A percentile compares a stretch with the other conserved stretches of the same genome.
Evolutionary conservation across 1,139 yeast species (phyloP).

Genomic region (Maudiozyma humilis): DNA sequence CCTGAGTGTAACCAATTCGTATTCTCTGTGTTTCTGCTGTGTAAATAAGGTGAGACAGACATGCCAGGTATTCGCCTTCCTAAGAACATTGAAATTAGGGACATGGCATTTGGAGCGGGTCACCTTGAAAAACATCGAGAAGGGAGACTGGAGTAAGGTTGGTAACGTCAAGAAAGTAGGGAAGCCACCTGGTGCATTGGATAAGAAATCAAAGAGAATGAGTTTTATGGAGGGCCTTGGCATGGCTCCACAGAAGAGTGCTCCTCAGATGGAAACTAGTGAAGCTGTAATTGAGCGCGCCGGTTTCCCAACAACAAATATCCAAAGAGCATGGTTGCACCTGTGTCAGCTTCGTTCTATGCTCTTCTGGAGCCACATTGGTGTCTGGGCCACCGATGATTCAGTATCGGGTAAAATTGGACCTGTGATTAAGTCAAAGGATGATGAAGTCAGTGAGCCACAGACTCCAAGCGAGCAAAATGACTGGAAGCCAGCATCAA

Average conservation of each 20-base stretch:
- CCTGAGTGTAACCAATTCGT: slow-evolving; percentile 34
- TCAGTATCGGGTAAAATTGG: slow-evolving; percentile 30
- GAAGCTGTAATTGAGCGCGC: slow-evolving; percentile 13
- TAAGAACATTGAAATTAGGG: slow-evolving; percentile 52
- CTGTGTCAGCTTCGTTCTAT: slow-evolving; percentile 47
- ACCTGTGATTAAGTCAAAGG: slow-evolving; percentile 23
- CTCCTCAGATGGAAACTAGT: slow-evolving; percentile 16
- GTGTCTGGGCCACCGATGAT: slow-evolving; percentile 39
- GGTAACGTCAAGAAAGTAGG: slow-evolving; percentile 9
- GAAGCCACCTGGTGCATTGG: slow-evolving; percentile 9
- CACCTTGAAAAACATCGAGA: slow-evolving; percentile 15
- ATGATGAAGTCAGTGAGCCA: slow-evolving; percentile 9
- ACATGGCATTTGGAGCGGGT: slow-evolving; percentile 43
- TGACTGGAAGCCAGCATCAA: not conserved
- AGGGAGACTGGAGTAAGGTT: slow-evolving; percentile 14
- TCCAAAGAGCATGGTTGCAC: slow-evolving; percentile 50
- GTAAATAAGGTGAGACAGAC: slow-evolving; percentile 68
- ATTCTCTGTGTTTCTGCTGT: slow-evolving; percentile 83
- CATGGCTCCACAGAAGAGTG: slow-evolving; percentile 8
- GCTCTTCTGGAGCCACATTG: slow-evolving; percentile 80
- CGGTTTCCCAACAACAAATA: slow-evolving; percentile 27
- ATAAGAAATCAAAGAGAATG: slow-evolving; percentile 18
- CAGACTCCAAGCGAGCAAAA: not conserved
- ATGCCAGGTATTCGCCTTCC: slow-evolving; percentile 69
- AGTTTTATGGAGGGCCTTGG: slow-evolving; percentile 24